Evolutionary conservation across 257 asterid species (phyloP).

Genomic region (Solanum medicagineum): DNA sequence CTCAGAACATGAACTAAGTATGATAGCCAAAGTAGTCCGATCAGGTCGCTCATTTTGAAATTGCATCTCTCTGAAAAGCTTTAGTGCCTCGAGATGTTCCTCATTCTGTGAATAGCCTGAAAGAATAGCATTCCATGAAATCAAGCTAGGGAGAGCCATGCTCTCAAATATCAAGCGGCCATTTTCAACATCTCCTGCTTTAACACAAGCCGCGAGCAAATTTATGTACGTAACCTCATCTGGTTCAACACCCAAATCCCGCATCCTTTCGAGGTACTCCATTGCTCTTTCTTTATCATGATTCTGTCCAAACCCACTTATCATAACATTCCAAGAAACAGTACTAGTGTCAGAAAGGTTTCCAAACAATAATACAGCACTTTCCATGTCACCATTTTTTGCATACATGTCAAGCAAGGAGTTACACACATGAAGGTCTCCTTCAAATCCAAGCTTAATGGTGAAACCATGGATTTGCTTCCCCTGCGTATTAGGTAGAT

Average conservation of each 20-base stretch:
- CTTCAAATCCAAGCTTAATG: background rate
- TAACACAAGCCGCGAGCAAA: background rate
- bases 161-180: background rate
- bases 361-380: background rate
- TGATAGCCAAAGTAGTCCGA: conserved; percentile 10
- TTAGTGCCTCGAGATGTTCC: conserved; percentile 10
- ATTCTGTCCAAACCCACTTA: background rate
- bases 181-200: background rate
- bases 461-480: background rate
- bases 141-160: background rate
- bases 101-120: conserved; percentile 13
- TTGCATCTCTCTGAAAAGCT: conserved; percentile 7
- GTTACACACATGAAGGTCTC: background rate
- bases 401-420: conserved; percentile 2
- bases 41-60: conserved; percentile 5
- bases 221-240: background rate
- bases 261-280: background rate
- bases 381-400: background rate
- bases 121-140: conserved; percentile 1
- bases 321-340: conserved; percentile 18
- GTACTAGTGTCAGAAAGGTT: conserved; percentile 1
- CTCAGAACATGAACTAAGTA: conserved; percentile 11
- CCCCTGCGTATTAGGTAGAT: background rate
- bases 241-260: background rate
- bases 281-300: background rate